Evolutionary conservation across 768 basidiomycete genomes (phyloP).

Genomic region (Leccinum rimulosum): DNA sequence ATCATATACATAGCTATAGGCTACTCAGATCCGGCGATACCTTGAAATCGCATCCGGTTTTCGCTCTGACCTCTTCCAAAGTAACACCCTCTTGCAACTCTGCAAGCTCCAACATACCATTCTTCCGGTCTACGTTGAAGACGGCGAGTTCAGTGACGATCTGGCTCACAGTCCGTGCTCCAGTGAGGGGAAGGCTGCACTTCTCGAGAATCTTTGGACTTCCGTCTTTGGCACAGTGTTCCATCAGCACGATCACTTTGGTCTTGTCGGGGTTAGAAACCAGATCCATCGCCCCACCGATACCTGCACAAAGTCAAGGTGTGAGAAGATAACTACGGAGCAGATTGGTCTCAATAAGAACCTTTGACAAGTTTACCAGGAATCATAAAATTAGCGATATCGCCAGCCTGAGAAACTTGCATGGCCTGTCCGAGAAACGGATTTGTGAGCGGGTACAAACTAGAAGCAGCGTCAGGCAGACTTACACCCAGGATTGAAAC

Average conservation of each 20-base stretch:
- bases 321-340: conserved; percentile 10
- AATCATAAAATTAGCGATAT: conserved; percentile 98
- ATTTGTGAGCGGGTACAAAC: conserved; percentile 1
- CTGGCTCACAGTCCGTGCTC: conserved; percentile 81
- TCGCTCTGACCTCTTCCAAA: conserved; percentile 78
- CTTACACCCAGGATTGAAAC: conserved; percentile 89
- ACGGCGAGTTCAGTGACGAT: conserved; percentile 93
- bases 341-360: conserved; percentile 17
- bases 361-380: conserved; percentile 91
- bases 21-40: conserved; percentile 50
- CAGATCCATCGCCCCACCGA: conserved; percentile 96
- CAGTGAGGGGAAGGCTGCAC: conserved; percentile 85
- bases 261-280: conserved; percentile 96
- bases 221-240: conserved; percentile 88
- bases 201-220: conserved; percentile 82
- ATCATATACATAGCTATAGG: conserved; percentile 37
- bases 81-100: conserved; percentile 86
- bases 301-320: conserved; percentile 45
- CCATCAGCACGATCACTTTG: conserved; percentile 86
- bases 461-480: conserved; percentile 10
- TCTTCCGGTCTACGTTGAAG: conserved; percentile 80
- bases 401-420: conserved; percentile 91
- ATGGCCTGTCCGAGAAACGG: conserved; percentile 59
- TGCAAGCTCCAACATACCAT: conserved; percentile 68
- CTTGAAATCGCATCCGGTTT: conserved; percentile 84